phyloP scores from a whole-genome alignment of 257 asterid species.

The Paulownia fortunei region DNA sequence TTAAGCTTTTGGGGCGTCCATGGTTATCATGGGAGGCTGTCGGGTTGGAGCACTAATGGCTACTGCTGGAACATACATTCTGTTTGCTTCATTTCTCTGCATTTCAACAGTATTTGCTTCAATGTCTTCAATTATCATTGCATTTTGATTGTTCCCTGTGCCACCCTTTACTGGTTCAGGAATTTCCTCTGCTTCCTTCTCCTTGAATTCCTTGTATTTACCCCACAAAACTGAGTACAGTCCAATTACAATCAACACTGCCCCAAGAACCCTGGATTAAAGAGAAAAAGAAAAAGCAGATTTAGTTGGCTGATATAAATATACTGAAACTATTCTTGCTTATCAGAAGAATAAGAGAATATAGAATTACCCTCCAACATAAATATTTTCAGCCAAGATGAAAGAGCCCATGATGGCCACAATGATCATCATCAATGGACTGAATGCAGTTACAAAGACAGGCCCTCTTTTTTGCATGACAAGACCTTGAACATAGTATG shows the following conservation, averaged over 20 bases:
- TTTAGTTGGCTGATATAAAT: background rate
- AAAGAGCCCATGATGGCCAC: constrained; percentile 69
- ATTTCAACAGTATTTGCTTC: constrained; percentile 54
- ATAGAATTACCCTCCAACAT: constrained; percentile 60
- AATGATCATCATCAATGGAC: constrained; percentile 65
- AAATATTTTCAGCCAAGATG: constrained; percentile 60
- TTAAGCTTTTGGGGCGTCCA: constrained; percentile 47
- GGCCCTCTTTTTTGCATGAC: constrained; percentile 71
- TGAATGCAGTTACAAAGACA: constrained; percentile 68
- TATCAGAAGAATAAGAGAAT: background rate
- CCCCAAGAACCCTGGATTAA: constrained; percentile 55
- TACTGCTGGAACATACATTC: constrained; percentile 28
- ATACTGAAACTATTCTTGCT: too few species aligned
- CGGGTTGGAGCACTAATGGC: constrained; percentile 47
- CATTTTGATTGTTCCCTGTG: constrained; percentile 31
- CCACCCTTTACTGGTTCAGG: constrained; percentile 38
- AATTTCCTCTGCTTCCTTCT: constrained; percentile 42
- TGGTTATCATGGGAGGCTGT: constrained; percentile 49
- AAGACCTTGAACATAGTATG: constrained; percentile 69
- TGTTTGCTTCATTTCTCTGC: constrained; percentile 35
- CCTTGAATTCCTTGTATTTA: constrained; percentile 55
- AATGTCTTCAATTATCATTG: constrained; percentile 45
- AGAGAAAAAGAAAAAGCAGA: background rate
- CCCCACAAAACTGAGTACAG: constrained; percentile 67
- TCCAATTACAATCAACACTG: constrained; percentile 57